A percentile compares a stretch with the other conserved stretches of the same genome.
phyloP scores from a whole-genome alignment of 2,329 filamentous ascomycete genomes.

The Cordyceps tenuipes region DNA sequence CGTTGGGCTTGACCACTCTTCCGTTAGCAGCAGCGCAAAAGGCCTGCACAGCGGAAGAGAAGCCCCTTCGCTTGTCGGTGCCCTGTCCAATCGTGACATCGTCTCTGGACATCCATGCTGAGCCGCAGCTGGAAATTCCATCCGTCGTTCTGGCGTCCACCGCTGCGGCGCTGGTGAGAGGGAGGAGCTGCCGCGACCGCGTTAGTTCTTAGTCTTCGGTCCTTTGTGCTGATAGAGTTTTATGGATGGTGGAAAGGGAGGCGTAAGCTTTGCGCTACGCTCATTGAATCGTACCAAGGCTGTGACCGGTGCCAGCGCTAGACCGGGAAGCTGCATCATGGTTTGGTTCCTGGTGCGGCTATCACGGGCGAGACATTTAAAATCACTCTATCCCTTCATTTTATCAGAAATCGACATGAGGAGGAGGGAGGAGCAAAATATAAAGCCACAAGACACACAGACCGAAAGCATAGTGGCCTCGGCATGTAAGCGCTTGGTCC shows the following conservation, averaged over 20 bases:
- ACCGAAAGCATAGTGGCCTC: neutral
- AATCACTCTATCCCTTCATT: neutral
- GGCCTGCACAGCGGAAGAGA: conserved; percentile 12
- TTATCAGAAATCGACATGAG: neutral
- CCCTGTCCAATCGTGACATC: conserved; percentile 14
- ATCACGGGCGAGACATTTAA: neutral
- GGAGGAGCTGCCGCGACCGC: neutral
- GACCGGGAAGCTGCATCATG: conserved; percentile 1
- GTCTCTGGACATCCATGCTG: conserved; percentile 15
- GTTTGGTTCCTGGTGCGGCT: neutral
- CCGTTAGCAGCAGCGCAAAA: conserved; percentile 15
- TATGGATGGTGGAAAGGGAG: neutral
- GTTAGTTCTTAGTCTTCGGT: neutral
- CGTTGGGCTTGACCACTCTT: conserved; percentile 13
- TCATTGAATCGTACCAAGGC: neutral
- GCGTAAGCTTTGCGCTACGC: neutral
- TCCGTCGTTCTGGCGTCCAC: conserved; percentile 11
- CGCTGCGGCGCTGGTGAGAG: neutral
- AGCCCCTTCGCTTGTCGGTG: conserved; percentile 14
- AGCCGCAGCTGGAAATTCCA: conserved; percentile 16
- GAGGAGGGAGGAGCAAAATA: neutral
- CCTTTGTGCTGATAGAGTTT: no score
- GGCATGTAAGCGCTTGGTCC: neutral
- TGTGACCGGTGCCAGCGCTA: conserved; percentile 2
- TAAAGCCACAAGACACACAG: neutral